These are phyloP conservation scores for Suhomyces xylopsoci DNA, from an alignment of 805 yeast genomes.

Conservation along the genomic window DNA sequence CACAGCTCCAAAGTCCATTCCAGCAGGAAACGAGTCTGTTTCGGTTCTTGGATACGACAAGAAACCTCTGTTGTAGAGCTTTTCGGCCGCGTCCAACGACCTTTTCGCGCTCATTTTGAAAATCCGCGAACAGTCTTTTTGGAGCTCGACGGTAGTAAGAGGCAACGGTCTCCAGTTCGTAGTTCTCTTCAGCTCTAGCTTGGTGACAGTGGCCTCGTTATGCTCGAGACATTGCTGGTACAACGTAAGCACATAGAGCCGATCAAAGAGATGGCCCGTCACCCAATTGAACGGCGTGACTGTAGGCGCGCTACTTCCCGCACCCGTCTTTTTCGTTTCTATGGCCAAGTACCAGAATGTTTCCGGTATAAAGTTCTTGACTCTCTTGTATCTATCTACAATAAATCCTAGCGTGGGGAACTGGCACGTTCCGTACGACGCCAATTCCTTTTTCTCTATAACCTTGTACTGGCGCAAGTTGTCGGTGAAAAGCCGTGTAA, in stretches of 20 bases:
- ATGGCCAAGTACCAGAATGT: slow-evolving; percentile 74
- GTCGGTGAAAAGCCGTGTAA: slow-evolving; percentile 76
- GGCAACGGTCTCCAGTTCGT: slow-evolving; percentile 84
- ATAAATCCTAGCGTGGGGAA: slow-evolving; percentile 96
- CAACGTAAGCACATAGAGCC: slow-evolving; percentile 57
- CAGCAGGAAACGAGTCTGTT: slow-evolving; percentile 78
- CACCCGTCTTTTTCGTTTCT: slow-evolving; percentile 27
- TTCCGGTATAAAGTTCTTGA: slow-evolving; percentile 69
- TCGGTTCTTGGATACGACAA: slow-evolving; percentile 97
- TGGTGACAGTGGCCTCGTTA: slow-evolving; percentile 49
- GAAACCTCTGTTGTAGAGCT: slow-evolving; percentile 78
- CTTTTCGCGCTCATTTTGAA: slow-evolving; percentile 78
- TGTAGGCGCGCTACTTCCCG: neutral
- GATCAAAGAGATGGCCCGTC: slow-evolving; percentile 68
- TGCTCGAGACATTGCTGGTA: slow-evolving; percentile 64
- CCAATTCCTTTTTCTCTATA: slow-evolving; percentile 32
- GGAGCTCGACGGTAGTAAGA: slow-evolving; percentile 89
- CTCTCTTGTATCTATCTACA: slow-evolving; percentile 83
- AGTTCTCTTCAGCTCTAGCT: slow-evolving; percentile 59
- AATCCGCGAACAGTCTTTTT: slow-evolving; percentile 74
- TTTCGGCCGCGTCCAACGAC: slow-evolving; percentile 76
- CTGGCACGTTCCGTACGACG: slow-evolving; percentile 92
- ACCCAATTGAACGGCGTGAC: slow-evolving; percentile 62
- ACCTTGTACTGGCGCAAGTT: slow-evolving; percentile 37
- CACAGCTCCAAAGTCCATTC: slow-evolving; percentile 65